phyloP scores from a whole-genome alignment of 106 monocot genomes.

The Ottelia alismoides region DNA sequence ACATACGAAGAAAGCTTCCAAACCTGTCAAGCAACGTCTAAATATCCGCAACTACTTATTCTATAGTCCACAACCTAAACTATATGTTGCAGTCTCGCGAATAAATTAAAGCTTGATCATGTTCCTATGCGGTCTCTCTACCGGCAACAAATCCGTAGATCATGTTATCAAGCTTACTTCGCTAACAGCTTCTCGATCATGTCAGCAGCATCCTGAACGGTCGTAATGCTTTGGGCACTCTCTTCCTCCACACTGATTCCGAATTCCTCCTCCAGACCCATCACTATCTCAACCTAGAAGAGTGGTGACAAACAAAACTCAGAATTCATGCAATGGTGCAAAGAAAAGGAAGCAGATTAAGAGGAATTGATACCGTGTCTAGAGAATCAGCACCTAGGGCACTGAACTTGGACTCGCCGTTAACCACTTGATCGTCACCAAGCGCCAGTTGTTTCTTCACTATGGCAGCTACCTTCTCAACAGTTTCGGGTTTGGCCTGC shows the following conservation, averaged over 20 bases:
- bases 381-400: slow-evolving; percentile 72
- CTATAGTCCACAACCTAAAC: too few relatives aligned
- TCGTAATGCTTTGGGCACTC: slow-evolving; percentile 40
- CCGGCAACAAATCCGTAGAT: too few relatives aligned
- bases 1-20: too few relatives aligned
- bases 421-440: slow-evolving; percentile 20
- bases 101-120: too few relatives aligned
- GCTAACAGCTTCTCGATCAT: slow-evolving; percentile 44
- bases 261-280: slow-evolving; percentile 62
- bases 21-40: too few relatives aligned
- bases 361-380: slow-evolving; percentile 73
- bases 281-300: slow-evolving; percentile 85
- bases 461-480: slow-evolving; percentile 40
- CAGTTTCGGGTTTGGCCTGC: slow-evolving; percentile 70
- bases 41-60: too few relatives aligned
- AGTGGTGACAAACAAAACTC: too few relatives aligned
- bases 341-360: too few relatives aligned
- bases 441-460: slow-evolving; percentile 68
- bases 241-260: slow-evolving; percentile 53
- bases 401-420: slow-evolving; percentile 31
- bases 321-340: too few relatives aligned
- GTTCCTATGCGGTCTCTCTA: too few relatives aligned
- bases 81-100: too few relatives aligned
- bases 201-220: slow-evolving; percentile 64
- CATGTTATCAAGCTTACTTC: too few relatives aligned